Percentiles rank a stretch among this genome's conserved stretches.
phyloP scores from a whole-genome alignment of 148 eudicot genomes.

The Chenopodium berlandieri region DNA sequence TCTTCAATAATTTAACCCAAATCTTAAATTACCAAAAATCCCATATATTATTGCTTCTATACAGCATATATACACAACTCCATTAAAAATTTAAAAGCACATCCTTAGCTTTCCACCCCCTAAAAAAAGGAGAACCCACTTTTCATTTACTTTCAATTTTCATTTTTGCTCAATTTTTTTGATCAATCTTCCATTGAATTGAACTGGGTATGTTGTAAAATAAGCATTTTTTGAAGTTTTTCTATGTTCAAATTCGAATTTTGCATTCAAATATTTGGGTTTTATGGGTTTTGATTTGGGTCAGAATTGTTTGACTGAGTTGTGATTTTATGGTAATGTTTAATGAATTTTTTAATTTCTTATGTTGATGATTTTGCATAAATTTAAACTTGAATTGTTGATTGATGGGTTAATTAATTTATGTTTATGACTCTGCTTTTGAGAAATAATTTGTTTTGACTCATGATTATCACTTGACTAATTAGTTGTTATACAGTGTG shows the following conservation, averaged over 20 bases:
- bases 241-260: slow-evolving; percentile 9
- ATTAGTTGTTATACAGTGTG: slow-evolving; percentile 5
- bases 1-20: background rate
- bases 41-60: background rate
- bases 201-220: slow-evolving; percentile 31
- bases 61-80: background rate
- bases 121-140: background rate
- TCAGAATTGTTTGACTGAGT: slow-evolving; percentile 6
- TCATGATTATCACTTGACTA: slow-evolving; percentile 25
- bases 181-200: slow-evolving; percentile 9
- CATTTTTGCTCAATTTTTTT: background rate
- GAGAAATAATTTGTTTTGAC: slow-evolving; percentile 11
- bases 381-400: background rate
- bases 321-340: background rate
- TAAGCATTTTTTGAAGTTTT: slow-evolving; percentile 12
- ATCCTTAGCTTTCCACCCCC: background rate
- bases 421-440: slow-evolving; percentile 11
- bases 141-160: slow-evolving; percentile 3
- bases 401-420: background rate
- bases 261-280: background rate
- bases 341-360: background rate
- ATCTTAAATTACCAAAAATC: background rate
- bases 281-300: background rate
- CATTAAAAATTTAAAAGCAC: background rate
- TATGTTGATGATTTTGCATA: background rate